Evolutionary conservation across 106 monocot genomes (phyloP).

Genomic region (Allium fistulosum): DNA sequence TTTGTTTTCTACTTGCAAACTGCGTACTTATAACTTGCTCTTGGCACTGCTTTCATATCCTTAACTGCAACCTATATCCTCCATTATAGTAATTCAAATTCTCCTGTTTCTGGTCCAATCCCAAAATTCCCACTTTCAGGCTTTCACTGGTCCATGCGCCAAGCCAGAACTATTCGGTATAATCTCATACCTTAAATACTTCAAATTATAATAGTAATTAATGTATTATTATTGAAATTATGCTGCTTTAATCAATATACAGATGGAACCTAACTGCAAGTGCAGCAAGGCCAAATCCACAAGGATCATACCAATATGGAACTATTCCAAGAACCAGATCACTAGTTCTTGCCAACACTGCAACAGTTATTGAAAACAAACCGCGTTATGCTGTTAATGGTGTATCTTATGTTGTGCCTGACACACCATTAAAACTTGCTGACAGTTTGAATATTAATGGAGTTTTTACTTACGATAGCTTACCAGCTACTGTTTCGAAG

Average conservation of each 20-base stretch:
- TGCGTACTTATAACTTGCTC: no score
- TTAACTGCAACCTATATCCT: constrained; percentile 45
- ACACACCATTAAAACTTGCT: constrained; percentile 43
- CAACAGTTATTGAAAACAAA: constrained; percentile 15
- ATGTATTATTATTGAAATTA: no score
- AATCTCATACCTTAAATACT: no score
- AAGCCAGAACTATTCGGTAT: constrained; percentile 76
- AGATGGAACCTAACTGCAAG: constrained; percentile 34
- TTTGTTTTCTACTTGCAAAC: no score
- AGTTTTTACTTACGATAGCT: constrained; percentile 66
- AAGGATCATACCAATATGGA: constrained; percentile 28
- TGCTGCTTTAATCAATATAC: no score
- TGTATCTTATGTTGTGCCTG: constrained; percentile 22
- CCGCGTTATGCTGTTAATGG: constrained; percentile 26
- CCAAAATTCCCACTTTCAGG: constrained; percentile 27
- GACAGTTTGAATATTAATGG: constrained; percentile 69
- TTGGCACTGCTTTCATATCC: no score
- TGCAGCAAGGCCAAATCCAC: no score
- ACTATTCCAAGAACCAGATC: constrained; percentile 17
- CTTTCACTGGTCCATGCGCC: constrained; percentile 46
- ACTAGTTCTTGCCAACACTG: constrained; percentile 15
- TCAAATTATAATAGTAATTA: no score
- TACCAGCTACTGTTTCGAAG: no score
- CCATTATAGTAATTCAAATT: constrained; percentile 55
- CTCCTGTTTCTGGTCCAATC: constrained; percentile 45